Percentiles rank a stretch among this genome's conserved stretches.
Conservation (phyloP, 306 rosid genomes). For the Sicyos edulis region DNA sequence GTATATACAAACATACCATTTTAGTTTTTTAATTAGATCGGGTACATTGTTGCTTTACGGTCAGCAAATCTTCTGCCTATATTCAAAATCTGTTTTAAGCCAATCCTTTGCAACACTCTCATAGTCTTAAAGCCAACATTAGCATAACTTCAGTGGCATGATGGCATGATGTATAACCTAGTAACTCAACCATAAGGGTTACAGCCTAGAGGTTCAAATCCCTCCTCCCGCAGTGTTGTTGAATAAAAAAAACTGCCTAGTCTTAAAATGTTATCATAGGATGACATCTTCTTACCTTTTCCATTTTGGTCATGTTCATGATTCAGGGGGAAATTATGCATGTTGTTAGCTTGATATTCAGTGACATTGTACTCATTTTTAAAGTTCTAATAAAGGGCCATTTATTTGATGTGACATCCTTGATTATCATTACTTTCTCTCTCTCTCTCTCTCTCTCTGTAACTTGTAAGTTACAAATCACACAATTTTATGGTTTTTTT, state of each 20-base stretch:
- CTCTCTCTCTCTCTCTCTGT: conserved; percentile 7
- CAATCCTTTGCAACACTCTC: background rate
- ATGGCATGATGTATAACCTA: too few relatives aligned
- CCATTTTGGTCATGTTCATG: background rate
- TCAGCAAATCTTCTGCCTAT: background rate
- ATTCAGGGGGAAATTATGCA: too few relatives aligned
- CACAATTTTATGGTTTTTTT: conserved; percentile 18
- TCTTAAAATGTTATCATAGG: background rate
- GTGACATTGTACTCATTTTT: background rate
- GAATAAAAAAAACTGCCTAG: background rate
- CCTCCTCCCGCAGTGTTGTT: too few relatives aligned
- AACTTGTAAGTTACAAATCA: conserved; percentile 10
- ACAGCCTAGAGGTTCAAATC: too few relatives aligned
- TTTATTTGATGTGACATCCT: background rate
- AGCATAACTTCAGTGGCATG: too few relatives aligned
- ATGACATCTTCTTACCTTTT: background rate
- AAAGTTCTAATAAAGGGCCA: background rate
- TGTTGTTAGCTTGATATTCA: too few relatives aligned
- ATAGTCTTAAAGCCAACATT: too few relatives aligned
- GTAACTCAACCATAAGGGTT: too few relatives aligned
- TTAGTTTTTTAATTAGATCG: background rate
- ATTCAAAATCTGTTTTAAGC: background rate
- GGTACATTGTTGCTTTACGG: background rate
- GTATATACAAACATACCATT: background rate
- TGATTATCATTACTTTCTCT: background rate